Conservation (phyloP, 2,329 filamentous ascomycete genomes). For the Arthrobotrys musiformis region DNA sequence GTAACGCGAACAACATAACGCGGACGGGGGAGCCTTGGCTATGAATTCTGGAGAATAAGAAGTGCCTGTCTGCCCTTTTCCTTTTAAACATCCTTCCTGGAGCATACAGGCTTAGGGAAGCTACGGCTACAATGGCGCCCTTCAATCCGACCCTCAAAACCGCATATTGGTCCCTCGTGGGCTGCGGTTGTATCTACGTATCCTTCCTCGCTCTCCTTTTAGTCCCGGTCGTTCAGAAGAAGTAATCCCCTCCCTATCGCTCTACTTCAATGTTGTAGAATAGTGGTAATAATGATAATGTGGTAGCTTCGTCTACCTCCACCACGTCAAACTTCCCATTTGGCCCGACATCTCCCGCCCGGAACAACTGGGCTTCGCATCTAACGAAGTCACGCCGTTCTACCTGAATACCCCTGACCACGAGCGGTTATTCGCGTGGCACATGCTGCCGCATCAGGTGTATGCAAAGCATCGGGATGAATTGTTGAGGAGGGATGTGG, state of each 20-base stretch:
- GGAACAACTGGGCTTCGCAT: slow-evolving; percentile 89
- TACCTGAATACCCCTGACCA: slow-evolving; percentile 78
- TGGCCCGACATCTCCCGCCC: slow-evolving; percentile 80
- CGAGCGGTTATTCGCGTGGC: slow-evolving; percentile 86
- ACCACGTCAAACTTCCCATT: slow-evolving; percentile 78
- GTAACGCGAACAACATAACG: too few species aligned
- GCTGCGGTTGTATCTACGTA: slow-evolving; percentile 73
- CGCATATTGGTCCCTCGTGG: slow-evolving; percentile 69
- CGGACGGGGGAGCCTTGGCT: not conserved
- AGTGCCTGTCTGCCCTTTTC: not conserved
- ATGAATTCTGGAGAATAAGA: not conserved
- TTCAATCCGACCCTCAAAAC: slow-evolving; percentile 57
- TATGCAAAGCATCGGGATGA: slow-evolving; percentile 77
- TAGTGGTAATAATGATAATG: not conserved
- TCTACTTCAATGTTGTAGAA: not conserved
- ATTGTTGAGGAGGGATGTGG: slow-evolving; percentile 68
- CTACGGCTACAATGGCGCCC: slow-evolving; percentile 21
- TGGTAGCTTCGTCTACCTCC: slow-evolving; percentile 81
- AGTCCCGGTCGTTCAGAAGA: slow-evolving; percentile 78
- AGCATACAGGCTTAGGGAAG: not conserved
- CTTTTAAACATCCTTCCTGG: not conserved
- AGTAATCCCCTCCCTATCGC: slow-evolving; percentile 68
- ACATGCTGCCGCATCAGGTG: slow-evolving; percentile 81
- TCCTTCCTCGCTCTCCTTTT: slow-evolving; percentile 74
- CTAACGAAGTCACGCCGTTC: slow-evolving; percentile 89